Percentiles rank a stretch among this genome's conserved stretches.
Conservation (phyloP, 1,139 yeast species). For the Scheffersomyces segobiensis region DNA sequence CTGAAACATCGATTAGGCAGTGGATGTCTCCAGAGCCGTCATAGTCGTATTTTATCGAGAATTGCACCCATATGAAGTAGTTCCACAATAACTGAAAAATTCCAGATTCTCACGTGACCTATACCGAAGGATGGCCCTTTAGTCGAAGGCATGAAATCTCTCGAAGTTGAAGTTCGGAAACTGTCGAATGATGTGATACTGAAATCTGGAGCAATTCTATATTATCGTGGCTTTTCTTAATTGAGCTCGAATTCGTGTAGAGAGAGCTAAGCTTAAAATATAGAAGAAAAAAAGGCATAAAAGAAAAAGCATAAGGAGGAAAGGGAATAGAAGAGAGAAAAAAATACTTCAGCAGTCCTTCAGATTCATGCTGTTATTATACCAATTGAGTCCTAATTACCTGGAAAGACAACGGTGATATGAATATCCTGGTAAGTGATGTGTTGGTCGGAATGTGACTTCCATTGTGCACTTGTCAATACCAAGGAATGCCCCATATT, state of each 20-base stretch:
- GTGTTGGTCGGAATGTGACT: no score
- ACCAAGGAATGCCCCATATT: no score
- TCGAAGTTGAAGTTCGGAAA: background rate
- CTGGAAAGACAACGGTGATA: no score
- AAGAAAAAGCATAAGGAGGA: background rate
- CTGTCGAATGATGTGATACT: background rate
- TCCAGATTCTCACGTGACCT: background rate
- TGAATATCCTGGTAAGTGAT: no score
- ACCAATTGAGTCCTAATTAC: no score
- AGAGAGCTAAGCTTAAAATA: background rate
- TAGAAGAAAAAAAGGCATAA: background rate
- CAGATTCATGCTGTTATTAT: no score
- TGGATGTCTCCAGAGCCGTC: background rate
- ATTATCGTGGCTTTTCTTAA: background rate
- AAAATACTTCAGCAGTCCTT: no score
- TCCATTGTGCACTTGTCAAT: no score
- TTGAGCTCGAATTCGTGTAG: background rate
- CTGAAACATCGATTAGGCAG: background rate
- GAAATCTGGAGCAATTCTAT: background rate
- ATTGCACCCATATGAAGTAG: background rate
- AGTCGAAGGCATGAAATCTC: background rate
- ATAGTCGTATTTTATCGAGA: background rate
- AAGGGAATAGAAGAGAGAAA: no score
- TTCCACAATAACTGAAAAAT: background rate
- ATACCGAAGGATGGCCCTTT: background rate